A percentile compares a stretch with the other conserved stretches of the same genome.
phyloP scores from a whole-genome alignment of 805 yeast species.

The Schizosaccharomyces pombe region DNA sequence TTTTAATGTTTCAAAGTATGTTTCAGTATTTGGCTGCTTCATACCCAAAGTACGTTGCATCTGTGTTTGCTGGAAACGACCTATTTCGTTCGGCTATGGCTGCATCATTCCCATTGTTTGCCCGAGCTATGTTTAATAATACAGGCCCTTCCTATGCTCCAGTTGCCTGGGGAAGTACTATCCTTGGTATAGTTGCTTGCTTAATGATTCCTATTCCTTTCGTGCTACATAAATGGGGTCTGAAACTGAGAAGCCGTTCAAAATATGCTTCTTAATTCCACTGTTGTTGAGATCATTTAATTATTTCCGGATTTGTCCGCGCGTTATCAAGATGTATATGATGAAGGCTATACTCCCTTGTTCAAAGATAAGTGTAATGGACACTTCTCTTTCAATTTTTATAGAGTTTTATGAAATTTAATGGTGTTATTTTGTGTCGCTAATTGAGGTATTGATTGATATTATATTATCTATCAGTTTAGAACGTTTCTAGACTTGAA shows the following conservation, averaged over 20 bases:
- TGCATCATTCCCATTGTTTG: conserved; percentile 42
- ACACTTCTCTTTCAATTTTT: no score
- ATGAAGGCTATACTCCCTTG: no score
- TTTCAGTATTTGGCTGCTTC: conserved; percentile 28
- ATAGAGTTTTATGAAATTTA: no score
- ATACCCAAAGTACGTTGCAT: conserved; percentile 29
- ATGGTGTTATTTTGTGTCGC: no score
- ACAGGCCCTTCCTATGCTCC: conserved; percentile 23
- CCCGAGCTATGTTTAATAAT: conserved; percentile 30
- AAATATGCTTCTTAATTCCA: conserved; percentile 15
- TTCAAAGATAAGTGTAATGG: no score
- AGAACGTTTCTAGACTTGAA: no score
- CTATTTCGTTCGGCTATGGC: conserved; percentile 30
- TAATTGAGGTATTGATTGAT: no score
- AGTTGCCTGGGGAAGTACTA: conserved; percentile 33
- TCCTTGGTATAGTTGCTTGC: conserved; percentile 24
- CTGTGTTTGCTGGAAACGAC: conserved; percentile 36
- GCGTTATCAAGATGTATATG: no score
- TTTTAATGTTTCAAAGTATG: conserved; percentile 28
- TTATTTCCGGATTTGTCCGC: no score
- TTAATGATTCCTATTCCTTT: conserved; percentile 27
- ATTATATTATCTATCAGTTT: no score
- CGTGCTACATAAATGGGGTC: conserved; percentile 17
- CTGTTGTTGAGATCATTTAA: no score
- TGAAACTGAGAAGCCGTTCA: conserved; percentile 17